phyloP scores from a whole-genome alignment of 495 filamentous ascomycete species.

The Xylaria telfairii region DNA sequence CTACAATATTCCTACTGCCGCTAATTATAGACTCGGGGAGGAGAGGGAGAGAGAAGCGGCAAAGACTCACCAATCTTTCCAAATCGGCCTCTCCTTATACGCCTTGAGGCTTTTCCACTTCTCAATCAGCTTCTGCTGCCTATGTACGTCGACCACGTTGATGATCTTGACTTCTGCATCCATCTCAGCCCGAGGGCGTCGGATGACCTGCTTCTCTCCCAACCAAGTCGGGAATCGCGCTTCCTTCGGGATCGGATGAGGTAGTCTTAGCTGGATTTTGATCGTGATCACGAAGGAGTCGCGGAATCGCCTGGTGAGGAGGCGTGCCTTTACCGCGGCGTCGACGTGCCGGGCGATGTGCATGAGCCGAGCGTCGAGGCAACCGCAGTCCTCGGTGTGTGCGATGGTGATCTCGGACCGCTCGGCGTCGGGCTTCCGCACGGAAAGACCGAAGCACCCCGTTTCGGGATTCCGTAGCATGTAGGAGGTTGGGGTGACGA shows the following conservation, averaged over 20 bases:
- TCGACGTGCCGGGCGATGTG: conserved; percentile 15
- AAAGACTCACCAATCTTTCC: conserved; percentile 35
- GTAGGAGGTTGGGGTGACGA: neutral
- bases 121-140: conserved; percentile 27
- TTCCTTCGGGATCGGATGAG: neutral
- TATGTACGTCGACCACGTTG: conserved; percentile 26
- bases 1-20: neutral
- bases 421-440: neutral
- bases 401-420: conserved; percentile 12
- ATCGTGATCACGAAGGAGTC: conserved; percentile 19
- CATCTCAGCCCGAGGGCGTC: neutral
- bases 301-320: conserved; percentile 1
- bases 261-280: conserved; percentile 4
- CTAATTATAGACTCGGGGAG: neutral
- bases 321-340: neutral
- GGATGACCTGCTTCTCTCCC: neutral
- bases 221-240: neutral
- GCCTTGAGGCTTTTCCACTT: conserved; percentile 31
- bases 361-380: conserved; percentile 14
- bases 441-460: conserved; percentile 3
- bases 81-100: conserved; percentile 30
- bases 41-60: neutral
- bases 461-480: conserved; percentile 14
- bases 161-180: neutral
- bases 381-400: conserved; percentile 4